Conservation (phyloP, 2,329 filamentous ascomycete genomes). For the Aspergillus viridinutans region DNA sequence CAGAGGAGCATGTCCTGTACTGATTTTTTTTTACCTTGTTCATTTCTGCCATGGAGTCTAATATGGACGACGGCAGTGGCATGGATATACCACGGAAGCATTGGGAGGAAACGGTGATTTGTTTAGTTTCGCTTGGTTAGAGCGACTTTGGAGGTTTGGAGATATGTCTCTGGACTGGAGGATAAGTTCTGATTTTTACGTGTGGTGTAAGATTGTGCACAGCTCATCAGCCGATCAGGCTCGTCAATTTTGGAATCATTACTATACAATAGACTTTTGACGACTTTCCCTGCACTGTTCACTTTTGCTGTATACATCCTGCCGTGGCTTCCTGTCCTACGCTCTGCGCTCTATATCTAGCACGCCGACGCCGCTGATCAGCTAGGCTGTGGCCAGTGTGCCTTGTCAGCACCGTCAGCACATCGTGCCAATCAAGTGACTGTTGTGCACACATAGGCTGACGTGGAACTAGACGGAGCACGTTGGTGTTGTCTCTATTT, state of each 20-base stretch:
- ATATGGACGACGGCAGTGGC: not conserved
- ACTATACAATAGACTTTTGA: not conserved
- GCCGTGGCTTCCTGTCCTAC: not conserved
- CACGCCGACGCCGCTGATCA: too few species aligned
- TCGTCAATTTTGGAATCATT: not conserved
- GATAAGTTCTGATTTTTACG: not conserved
- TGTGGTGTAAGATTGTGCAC: not conserved
- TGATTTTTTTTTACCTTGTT: not conserved
- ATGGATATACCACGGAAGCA: slow-evolving; percentile 3
- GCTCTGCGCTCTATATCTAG: not conserved
- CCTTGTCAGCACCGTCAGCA: not conserved
- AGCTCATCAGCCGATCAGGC: not conserved
- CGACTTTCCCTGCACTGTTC: not conserved
- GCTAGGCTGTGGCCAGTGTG: not conserved
- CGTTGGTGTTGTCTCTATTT: not conserved
- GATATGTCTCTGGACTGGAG: not conserved
- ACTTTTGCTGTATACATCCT: not conserved
- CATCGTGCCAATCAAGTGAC: not conserved
- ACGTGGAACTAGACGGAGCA: not conserved
- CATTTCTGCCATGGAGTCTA: slow-evolving; percentile 3
- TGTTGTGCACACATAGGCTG: not conserved
- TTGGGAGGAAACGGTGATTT: slow-evolving; percentile 11
- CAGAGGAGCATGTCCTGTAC: slow-evolving; percentile 8
- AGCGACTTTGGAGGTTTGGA: not conserved
- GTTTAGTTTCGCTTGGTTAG: not conserved